Conservation (phyloP, 2,329 filamentous ascomycete genomes). For the Thelonectria discophora region DNA sequence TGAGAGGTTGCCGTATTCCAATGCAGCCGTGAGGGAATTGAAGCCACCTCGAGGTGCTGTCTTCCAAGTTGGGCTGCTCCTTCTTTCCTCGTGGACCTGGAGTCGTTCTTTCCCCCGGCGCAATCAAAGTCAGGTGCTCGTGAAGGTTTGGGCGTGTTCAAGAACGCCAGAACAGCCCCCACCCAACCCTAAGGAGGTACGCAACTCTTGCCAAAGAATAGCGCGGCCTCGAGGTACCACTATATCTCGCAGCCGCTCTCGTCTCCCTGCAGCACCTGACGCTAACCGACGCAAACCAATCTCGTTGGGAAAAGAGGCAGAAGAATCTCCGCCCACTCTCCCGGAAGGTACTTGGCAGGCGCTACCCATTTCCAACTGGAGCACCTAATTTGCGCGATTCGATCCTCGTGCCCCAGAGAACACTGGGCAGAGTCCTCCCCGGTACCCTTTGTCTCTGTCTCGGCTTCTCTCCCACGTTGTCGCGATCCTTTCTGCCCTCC, state of each 20-base stretch:
- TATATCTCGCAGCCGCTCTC: conserved; percentile 41
- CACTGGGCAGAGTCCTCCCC: conserved; percentile 10
- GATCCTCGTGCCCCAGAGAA: conserved; percentile 30
- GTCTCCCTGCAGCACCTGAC: conserved; percentile 11
- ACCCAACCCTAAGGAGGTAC: conserved; percentile 30
- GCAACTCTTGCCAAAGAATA: fast-evolving
- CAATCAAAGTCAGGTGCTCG: conserved; percentile 28
- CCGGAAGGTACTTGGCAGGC: conserved; percentile 20
- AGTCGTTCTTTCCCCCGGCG: conserved; percentile 6
- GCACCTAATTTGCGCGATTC: conserved; percentile 45
- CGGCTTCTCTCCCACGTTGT: conserved; percentile 37
- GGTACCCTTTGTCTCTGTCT: conserved; percentile 22
- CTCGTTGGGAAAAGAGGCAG: conserved; percentile 17
- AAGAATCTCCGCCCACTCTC: conserved; percentile 33
- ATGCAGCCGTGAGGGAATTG: not conserved
- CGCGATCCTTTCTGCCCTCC: conserved; percentile 42
- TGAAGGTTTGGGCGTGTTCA: conserved; percentile 26
- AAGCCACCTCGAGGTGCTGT: no score
- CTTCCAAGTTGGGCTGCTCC: no score
- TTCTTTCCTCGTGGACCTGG: no score
- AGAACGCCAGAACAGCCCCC: conserved; percentile 32
- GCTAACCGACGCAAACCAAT: conserved; percentile 30
- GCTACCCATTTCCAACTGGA: conserved; percentile 35
- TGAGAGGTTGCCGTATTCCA: not conserved
- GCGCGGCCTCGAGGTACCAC: conserved; percentile 23